Evolutionary conservation across 192 early-diverging fungal genomes (phyloP).

Genomic region (Coemansia sp.): DNA sequence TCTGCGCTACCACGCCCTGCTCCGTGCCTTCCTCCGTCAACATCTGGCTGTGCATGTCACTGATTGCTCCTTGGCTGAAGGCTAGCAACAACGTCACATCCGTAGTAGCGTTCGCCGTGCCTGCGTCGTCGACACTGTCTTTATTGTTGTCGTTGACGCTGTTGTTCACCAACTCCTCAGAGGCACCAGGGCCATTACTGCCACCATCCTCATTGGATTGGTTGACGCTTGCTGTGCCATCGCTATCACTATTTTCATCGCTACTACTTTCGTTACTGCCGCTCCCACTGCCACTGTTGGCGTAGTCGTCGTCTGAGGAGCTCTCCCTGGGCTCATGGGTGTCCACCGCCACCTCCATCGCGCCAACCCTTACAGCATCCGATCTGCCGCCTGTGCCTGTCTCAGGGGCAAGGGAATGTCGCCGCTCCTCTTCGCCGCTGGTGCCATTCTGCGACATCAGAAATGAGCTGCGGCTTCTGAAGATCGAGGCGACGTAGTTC

Average conservation of each 20-base stretch:
- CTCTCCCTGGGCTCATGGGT: not conserved
- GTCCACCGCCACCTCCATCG: not conserved
- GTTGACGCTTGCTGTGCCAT: not conserved
- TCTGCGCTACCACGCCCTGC: not conserved
- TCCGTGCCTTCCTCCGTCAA: not conserved
- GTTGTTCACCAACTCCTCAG: not conserved
- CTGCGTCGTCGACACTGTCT: not conserved
- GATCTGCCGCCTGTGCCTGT: not conserved
- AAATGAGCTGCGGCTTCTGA: not conserved
- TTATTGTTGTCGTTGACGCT: not conserved
- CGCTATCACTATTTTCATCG: not conserved
- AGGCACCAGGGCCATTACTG: not conserved
- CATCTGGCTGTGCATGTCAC: not conserved
- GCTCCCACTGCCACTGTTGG: not conserved
- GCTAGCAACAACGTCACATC: constrained; percentile 1
- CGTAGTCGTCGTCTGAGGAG: not conserved
- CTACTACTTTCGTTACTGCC: not conserved
- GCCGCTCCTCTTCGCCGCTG: not conserved
- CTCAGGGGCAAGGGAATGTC: not conserved
- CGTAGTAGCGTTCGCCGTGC: not conserved
- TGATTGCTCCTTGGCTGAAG: constrained; percentile 4
- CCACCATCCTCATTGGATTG: not conserved
- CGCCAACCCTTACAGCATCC: not conserved
- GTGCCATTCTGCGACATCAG: not conserved
- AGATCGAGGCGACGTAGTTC: not conserved